phyloP scores from a whole-genome alignment of 306 rosid genomes.

The Dalbergia cochinchinensis region DNA sequence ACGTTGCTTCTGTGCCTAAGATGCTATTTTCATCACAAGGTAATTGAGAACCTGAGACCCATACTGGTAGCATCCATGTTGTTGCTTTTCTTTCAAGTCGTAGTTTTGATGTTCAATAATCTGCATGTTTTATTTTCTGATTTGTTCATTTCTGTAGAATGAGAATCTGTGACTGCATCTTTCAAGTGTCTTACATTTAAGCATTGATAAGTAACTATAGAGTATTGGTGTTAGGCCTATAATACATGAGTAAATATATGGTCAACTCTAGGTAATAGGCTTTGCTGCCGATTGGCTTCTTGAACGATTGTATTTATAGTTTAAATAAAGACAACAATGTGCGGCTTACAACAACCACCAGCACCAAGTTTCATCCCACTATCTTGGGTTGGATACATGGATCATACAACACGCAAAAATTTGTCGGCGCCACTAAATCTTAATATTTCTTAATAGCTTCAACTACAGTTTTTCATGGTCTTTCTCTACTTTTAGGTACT shows the following conservation, averaged over 20 bases:
- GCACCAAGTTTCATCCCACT: too few species aligned
- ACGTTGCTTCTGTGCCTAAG: conserved; percentile 47
- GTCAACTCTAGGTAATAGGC: background rate
- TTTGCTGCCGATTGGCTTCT: background rate
- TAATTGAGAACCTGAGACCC: conserved; percentile 28
- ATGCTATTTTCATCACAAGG: conserved; percentile 54
- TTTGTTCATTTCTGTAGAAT: conserved; percentile 24
- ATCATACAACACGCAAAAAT: too few species aligned
- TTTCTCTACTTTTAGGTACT: too few species aligned
- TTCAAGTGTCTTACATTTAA: conserved; percentile 23
- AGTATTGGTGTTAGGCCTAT: conserved; percentile 10
- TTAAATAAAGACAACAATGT: background rate
- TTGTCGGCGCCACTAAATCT: too few species aligned
- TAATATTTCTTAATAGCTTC: too few species aligned
- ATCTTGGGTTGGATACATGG: too few species aligned
- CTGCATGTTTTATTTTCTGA: conserved; percentile 29
- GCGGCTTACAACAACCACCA: background rate
- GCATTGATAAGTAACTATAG: background rate
- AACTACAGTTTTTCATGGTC: too few species aligned
- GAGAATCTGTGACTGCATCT: conserved; percentile 16
- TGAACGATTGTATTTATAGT: background rate
- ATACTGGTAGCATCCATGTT: conserved; percentile 1
- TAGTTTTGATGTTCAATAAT: conserved; percentile 1
- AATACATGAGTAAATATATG: background rate
- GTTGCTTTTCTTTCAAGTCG: conserved; percentile 12